A percentile compares a stretch with the other conserved stretches of the same genome.
Evolutionary conservation across 2,329 filamentous ascomycete genomes (phyloP).

Genomic region (Hypomyces rosellus): DNA sequence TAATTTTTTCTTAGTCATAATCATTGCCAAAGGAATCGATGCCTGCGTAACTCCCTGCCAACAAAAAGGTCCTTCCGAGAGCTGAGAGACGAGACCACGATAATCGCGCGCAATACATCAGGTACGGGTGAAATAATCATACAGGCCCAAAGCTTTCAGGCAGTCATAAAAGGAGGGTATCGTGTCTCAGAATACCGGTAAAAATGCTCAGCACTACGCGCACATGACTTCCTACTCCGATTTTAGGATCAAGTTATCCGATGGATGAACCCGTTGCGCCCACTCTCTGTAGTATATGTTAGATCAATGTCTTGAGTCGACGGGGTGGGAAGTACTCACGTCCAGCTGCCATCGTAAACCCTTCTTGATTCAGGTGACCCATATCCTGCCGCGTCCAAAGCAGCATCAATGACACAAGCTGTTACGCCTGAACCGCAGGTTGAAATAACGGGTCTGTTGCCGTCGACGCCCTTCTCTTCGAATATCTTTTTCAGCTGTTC

Average conservation of each 20-base stretch:
- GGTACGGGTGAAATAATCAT: conserved; percentile 8
- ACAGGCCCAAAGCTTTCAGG: conserved; percentile 6
- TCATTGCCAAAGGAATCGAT: too few relatives aligned
- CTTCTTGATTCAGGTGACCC: conserved; percentile 60
- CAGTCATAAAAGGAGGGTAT: conserved; percentile 12
- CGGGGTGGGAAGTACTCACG: conserved; percentile 52
- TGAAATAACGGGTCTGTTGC: conserved; percentile 72
- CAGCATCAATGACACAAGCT: conserved; percentile 83
- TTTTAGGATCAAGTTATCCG: conserved; percentile 58
- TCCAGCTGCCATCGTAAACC: conserved; percentile 97
- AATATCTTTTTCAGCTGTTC: conserved; percentile 72
- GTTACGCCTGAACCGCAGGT: conserved; percentile 94
- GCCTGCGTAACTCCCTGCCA: background rate
- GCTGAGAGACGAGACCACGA: conserved; percentile 11
- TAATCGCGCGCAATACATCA: conserved; percentile 8
- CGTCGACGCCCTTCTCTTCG: conserved; percentile 70
- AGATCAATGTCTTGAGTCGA: background rate
- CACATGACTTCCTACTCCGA: conserved; percentile 23
- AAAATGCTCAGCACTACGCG: conserved; percentile 2
- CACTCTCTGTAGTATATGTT: conserved; percentile 45
- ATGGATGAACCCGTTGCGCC: conserved; percentile 57
- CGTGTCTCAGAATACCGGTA: conserved; percentile 11
- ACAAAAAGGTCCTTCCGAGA: background rate
- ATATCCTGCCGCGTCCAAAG: conserved; percentile 70
- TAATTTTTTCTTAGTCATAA: too few relatives aligned